These are phyloP conservation scores for Nyssa sinensis DNA, from an alignment of 148 eudicot species.

Conservation along the genomic window DNA sequence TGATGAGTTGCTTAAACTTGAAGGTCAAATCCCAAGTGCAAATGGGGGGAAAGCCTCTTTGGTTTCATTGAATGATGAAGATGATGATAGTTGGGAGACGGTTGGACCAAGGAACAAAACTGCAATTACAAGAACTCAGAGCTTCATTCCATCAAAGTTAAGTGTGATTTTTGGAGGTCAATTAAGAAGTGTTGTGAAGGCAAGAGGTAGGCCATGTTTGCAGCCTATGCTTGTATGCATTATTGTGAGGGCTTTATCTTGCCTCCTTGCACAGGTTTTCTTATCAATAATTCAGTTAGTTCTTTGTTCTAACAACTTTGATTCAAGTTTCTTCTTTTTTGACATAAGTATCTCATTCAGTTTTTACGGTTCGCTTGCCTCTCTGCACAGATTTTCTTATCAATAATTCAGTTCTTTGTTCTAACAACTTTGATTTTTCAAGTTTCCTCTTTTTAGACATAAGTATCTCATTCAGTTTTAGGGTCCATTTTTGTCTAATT, in stretches of 20 bases:
- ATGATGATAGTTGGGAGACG: slow-evolving; percentile 86
- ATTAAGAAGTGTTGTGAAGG: slow-evolving; percentile 74
- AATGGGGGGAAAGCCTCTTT: slow-evolving; percentile 40
- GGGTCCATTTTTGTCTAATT: slow-evolving; percentile 14
- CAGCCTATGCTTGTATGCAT: slow-evolving; percentile 2
- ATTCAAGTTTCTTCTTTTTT: too few relatives aligned
- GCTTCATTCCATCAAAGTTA: slow-evolving; percentile 63
- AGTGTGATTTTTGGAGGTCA: slow-evolving; percentile 77
- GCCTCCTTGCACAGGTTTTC: neutral
- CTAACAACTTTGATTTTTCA: neutral
- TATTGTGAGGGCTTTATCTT: neutral
- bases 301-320: neutral
- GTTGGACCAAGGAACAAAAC: slow-evolving; percentile 88
- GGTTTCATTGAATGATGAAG: slow-evolving; percentile 38
- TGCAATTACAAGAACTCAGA: slow-evolving; percentile 81
- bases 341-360: too few relatives aligned
- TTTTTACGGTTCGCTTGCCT: too few relatives aligned
- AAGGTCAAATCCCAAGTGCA: slow-evolving; percentile 41
- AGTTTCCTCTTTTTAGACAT: too few relatives aligned
- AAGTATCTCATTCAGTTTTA: too few relatives aligned
- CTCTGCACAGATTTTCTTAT: too few relatives aligned
- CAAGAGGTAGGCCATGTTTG: slow-evolving; percentile 46
- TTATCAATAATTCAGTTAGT: neutral
- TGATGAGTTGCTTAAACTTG: slow-evolving; percentile 75
- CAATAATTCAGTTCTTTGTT: too few relatives aligned